Base-by-base conservation (phyloP, 306 rosid genomes). In the Lathyrus oleraceus region DNA sequence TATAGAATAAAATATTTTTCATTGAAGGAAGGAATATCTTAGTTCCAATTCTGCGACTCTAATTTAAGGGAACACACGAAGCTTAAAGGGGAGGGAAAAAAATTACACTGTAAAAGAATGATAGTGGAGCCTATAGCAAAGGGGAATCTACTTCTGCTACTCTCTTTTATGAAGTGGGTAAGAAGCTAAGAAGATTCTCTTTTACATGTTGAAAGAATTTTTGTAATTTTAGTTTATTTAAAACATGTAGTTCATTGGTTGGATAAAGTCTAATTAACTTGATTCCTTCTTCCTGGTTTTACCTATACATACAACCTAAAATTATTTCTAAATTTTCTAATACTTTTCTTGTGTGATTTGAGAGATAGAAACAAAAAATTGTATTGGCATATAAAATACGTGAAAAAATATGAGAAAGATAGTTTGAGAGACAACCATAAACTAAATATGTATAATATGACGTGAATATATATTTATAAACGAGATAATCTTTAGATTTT, bases 181-280 rank as follows among this genome's bases (percentile, higher is more conserved):
- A 82, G 91, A 95, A 91, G 99, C 89, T 91, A 95, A 91, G 85
- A 86, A 95, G 97, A 95, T 95, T 95, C 99, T 83, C 85, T 68
- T 67, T 67, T 65, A 38, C 69, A 72, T 39, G 35, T 83, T 76
- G 62, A 75, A 71, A 76, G 21, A 81, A 62, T 77, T 76, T 39
- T 79, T 16, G 72, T 78, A 38, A 40, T 65, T 69, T 74, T 60
- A 9, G 59, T 44, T 71, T 64, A 56, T 38, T 44, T 60, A 1
- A 40, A 19, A 36, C 3, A 67, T 57, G 20, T 13, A 53, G 8
- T 53, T 53, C 13, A 53, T 53, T 53, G 30, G 25, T 53, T 53
- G 35, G 60, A 21, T 53, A 9, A 53, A 2, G 9, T 53, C 2
- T 20, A 53, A 11, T 53, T 53, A 20, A 28, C 30, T 53, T 20